Percentiles rank a stretch among this genome's conserved stretches.
Conservation (phyloP, 495 filamentous ascomycete genomes). For the Sabuloglossum arenarium region DNA sequence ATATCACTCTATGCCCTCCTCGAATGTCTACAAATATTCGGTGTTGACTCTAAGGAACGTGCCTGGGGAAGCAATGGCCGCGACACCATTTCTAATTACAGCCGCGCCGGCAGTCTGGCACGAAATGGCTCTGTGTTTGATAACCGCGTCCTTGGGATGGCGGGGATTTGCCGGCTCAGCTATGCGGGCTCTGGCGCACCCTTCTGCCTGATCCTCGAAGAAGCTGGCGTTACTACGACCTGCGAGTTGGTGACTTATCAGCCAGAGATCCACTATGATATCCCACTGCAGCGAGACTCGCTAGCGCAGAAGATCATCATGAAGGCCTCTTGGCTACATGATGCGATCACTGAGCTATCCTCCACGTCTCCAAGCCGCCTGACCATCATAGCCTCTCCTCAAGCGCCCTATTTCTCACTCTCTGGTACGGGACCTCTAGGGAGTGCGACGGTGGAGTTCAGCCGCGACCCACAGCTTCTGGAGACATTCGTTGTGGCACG, state of each 20-base stretch:
- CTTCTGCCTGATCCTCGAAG: slow-evolving; percentile 61
- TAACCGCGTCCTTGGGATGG: slow-evolving; percentile 51
- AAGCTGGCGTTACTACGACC: slow-evolving; percentile 69
- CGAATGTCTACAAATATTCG: slow-evolving; percentile 89
- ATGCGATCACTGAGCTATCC: slow-evolving; percentile 68
- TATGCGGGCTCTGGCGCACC: slow-evolving; percentile 54
- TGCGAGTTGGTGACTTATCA: slow-evolving; percentile 88
- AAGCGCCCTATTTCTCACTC: slow-evolving; percentile 51
- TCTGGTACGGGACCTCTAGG: slow-evolving; percentile 57
- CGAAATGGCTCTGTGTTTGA: slow-evolving; percentile 44
- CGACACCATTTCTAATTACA: slow-evolving; percentile 10
- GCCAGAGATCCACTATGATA: slow-evolving; percentile 43
- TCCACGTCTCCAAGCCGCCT: slow-evolving; percentile 42
- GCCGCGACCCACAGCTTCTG: slow-evolving; percentile 45
- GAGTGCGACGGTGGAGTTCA: slow-evolving; percentile 67
- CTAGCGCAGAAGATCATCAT: slow-evolving; percentile 89
- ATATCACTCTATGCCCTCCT: slow-evolving; percentile 73
- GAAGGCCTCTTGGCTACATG: slow-evolving; percentile 60
- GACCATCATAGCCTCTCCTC: slow-evolving; percentile 40
- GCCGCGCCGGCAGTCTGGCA: slow-evolving; percentile 4
- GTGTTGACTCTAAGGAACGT: slow-evolving; percentile 33
- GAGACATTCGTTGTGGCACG: slow-evolving; percentile 51
- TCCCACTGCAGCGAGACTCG: slow-evolving; percentile 61
- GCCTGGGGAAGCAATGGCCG: slow-evolving; percentile 3
- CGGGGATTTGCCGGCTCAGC: slow-evolving; percentile 60